phyloP scores from a whole-genome alignment of 495 filamentous ascomycete species.

The Xylaria acuta region DNA sequence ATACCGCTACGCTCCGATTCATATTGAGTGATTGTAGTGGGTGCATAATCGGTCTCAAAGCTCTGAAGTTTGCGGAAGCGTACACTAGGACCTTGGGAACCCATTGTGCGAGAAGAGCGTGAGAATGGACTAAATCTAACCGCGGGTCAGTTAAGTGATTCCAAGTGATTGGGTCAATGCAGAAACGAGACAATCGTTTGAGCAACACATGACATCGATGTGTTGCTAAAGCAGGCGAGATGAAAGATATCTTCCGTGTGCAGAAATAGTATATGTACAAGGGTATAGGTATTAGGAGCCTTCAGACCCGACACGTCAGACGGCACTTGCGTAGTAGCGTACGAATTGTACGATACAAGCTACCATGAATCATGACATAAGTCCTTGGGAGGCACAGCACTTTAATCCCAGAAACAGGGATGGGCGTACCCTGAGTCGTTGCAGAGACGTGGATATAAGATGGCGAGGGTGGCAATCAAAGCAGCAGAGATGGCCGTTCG shows the following conservation, averaged over 20 bases:
- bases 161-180: neutral
- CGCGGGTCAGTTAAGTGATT: neutral
- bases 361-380: constrained; percentile 5
- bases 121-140: constrained; percentile 21
- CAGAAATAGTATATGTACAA: constrained; percentile 9
- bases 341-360: neutral
- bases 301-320: constrained; percentile 32
- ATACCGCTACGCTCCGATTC: constrained; percentile 84
- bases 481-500: constrained; percentile 1
- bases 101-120: constrained; percentile 41
- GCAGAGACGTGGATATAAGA: constrained; percentile 35
- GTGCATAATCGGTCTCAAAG: constrained; percentile 88
- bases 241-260: neutral
- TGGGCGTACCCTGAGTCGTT: constrained; percentile 29
- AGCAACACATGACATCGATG: neutral
- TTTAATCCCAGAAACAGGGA: neutral
- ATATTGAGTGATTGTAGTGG: constrained; percentile 83
- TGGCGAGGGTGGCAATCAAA: constrained; percentile 31
- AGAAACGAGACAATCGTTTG: neutral
- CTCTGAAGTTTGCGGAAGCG: constrained; percentile 84
- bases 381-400: neutral
- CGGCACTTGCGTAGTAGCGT: constrained; percentile 19
- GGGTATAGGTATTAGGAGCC: neutral
- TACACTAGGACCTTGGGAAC: constrained; percentile 38
- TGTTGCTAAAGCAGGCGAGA: neutral